phyloP scores from a whole-genome alignment of 805 yeast species.

The Barnettozyma sucrosica region DNA sequence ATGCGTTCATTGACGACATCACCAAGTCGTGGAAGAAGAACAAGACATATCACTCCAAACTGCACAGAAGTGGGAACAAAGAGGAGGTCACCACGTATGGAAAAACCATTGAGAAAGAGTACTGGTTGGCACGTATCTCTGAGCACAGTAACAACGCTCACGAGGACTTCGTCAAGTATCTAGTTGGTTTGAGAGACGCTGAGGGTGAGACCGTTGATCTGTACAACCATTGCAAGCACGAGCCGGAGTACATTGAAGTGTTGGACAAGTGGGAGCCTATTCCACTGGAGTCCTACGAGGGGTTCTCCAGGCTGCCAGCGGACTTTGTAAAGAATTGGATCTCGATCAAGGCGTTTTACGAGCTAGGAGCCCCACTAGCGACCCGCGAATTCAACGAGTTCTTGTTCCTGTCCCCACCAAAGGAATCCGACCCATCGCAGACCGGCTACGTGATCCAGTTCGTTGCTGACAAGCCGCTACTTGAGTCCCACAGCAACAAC shows the following conservation, averaged over 20 bases:
- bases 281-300: conserved; percentile 19
- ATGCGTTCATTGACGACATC: conserved; percentile 22
- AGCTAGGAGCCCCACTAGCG: conserved; percentile 31
- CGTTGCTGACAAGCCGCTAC: conserved; percentile 24
- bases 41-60: conserved; percentile 27
- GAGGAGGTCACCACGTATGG: conserved; percentile 30
- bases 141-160: conserved; percentile 21
- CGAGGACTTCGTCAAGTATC: conserved; percentile 23
- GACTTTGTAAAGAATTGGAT: conserved; percentile 23
- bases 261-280: conserved; percentile 24
- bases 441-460: conserved; percentile 30
- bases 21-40: conserved; percentile 28
- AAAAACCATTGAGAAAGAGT: conserved; percentile 24
- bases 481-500: conserved; percentile 18
- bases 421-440: conserved; percentile 11
- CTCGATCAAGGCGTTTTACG: conserved; percentile 30
- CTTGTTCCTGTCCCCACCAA: conserved; percentile 26
- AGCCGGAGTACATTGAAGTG: conserved; percentile 31
- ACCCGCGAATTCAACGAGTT: conserved; percentile 34
- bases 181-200: conserved; percentile 26
- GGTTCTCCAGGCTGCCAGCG: conserved; percentile 8
- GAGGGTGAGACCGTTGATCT: conserved; percentile 21
- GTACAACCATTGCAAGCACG: conserved; percentile 28
- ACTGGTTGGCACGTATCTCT: conserved; percentile 32
- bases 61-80: conserved; percentile 20